Base-by-base conservation (phyloP, 2,329 filamentous ascomycete genomes). In the Colletotrichum costaricense region DNA sequence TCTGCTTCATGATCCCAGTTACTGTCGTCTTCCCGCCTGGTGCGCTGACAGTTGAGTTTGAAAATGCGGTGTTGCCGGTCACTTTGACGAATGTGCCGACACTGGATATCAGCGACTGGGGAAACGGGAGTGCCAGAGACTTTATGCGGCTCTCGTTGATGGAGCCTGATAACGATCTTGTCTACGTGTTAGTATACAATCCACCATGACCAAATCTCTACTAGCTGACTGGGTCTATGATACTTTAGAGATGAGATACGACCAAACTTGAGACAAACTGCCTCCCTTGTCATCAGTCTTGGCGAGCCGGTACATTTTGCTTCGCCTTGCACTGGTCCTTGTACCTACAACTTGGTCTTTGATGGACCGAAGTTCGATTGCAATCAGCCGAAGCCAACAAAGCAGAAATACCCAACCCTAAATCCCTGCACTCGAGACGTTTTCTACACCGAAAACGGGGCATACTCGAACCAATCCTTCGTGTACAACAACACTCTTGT, bases 1-100 rank as follows among this genome's bases (percentile, higher is more conserved):
- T 55, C 14, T 71, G 63, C 33, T 28, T 71, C 6, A 12, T 62
- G 24, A 28, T 71, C 19, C 69, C 69, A 7, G 33, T 71, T 1
- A 63, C 69, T 1, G 59, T 55, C 33, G 63, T 69, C 26, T 69
- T 69, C 11, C 67, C 67, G 2, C 67, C 67, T 7, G 67, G 67
- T 58, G 42, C 59, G 1, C 26, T 69, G 24, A 69, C 59, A 11
- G 63, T 71, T 2, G 62, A 71, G 42, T 71, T 66, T 11, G 42
- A 24, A 4, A 58, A 71, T 33, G 26, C 11, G 5, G 56, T 66
- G 22, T 26, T 66, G 55, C 38, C 38, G 1, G 28, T 63, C 5
- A 52, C 3, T 2, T 24, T 66, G 35, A 8, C 28, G 5, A 42
- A 19, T 19, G 62, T 66, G 28, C 68, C 56, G 2, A 71, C 68